Conservation (phyloP, 495 filamentous ascomycete genomes). For the Penicillium subrubescens region DNA sequence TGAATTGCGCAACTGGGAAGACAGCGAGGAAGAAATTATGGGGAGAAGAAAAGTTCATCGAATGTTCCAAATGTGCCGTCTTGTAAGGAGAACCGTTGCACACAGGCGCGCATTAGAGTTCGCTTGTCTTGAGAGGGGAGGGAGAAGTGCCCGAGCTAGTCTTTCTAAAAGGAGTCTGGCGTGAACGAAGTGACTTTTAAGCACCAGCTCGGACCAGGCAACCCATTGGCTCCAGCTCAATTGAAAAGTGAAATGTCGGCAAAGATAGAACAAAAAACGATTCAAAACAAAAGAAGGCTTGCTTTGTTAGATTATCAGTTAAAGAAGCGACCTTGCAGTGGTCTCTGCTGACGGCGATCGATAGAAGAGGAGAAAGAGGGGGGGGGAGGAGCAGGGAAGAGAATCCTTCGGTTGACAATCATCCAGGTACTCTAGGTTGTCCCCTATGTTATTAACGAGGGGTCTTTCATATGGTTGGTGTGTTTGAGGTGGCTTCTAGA, state of each 20-base stretch:
- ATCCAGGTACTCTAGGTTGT: not conserved
- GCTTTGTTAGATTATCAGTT: not conserved
- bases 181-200: slow-evolving; percentile 2
- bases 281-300: not conserved
- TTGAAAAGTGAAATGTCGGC: not conserved
- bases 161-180: not conserved
- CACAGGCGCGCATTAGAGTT: slow-evolving; percentile 11
- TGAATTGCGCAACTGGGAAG: not conserved
- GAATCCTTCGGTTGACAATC: not conserved
- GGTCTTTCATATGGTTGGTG: not conserved
- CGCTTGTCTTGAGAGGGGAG: not conserved
- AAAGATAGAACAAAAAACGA: not conserved
- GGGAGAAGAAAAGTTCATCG: not conserved
- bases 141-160: not conserved
- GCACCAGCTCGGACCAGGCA: not conserved
- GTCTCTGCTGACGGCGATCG: not conserved
- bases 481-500: not conserved
- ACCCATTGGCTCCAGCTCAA: not conserved
- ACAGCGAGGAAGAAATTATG: not conserved
- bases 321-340: not conserved
- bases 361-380: not conserved
- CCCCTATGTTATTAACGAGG: not conserved
- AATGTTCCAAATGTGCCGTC: slow-evolving; percentile 12
- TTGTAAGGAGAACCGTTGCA: not conserved
- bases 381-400: not conserved